phyloP scores from a whole-genome alignment of 108 stramenopile species.

The Skeletonema costatum region DNA sequence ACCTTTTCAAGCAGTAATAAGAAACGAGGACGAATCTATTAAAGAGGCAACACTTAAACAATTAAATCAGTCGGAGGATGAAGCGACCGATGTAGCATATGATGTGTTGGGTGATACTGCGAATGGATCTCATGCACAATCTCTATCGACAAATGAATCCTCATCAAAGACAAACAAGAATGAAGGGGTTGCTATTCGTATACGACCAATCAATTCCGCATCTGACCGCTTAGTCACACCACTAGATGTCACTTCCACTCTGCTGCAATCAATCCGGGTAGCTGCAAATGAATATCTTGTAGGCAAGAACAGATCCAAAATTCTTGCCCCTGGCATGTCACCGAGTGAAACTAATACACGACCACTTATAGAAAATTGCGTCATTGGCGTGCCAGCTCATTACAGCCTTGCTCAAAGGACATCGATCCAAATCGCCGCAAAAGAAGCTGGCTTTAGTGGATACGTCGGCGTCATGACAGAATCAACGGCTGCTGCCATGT shows the following conservation, averaged over 20 bases:
- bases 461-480: conserved; percentile 68
- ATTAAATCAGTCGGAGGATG: background rate
- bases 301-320: conserved; percentile 40
- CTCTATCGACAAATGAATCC: background rate
- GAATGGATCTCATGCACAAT: background rate
- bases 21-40: conserved; percentile 30
- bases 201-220: conserved; percentile 23
- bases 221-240: conserved; percentile 44
- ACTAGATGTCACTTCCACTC: conserved; percentile 50
- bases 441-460: conserved; percentile 69
- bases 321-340: conserved; percentile 50
- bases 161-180: background rate
- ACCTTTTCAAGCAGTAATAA: conserved; percentile 35
- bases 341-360: background rate
- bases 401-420: conserved; percentile 62
- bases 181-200: conserved; percentile 41
- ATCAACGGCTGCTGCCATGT: conserved; percentile 84
- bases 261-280: conserved; percentile 55
- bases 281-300: conserved; percentile 56
- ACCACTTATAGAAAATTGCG: conserved; percentile 43
- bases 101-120: conserved; percentile 33
- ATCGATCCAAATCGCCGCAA: conserved; percentile 57
- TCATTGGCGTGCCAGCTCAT: conserved; percentile 83
- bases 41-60: conserved; percentile 7
- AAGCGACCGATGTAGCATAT: background rate